Evolutionary conservation across 1,139 yeast species (phyloP).

Genomic region (Saccharomyces uvarum): DNA sequence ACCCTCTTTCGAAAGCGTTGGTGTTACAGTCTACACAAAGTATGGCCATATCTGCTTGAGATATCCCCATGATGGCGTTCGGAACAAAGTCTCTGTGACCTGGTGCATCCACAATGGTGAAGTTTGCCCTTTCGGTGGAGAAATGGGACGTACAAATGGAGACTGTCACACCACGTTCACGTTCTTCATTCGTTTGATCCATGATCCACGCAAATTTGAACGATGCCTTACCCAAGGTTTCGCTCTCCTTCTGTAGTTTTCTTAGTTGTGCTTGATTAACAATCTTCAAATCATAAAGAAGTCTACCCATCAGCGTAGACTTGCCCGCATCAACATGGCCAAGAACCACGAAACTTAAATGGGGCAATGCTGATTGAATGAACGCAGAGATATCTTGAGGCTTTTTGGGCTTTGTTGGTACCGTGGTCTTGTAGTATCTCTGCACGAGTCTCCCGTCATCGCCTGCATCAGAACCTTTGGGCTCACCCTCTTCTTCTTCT

Average conservation of each 20-base stretch:
- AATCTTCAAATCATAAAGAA: slow-evolving; percentile 72
- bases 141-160: slow-evolving; percentile 83
- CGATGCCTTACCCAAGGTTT: slow-evolving; percentile 77
- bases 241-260: slow-evolving; percentile 73
- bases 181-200: slow-evolving; percentile 92
- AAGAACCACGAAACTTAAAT: slow-evolving; percentile 71
- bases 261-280: slow-evolving; percentile 72
- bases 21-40: slow-evolving; percentile 56
- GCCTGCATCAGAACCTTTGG: slow-evolving; percentile 9
- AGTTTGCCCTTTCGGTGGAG: slow-evolving; percentile 55
- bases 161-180: slow-evolving; percentile 85
- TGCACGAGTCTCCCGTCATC: slow-evolving; percentile 8
- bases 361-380: slow-evolving; percentile 45
- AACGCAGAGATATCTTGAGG: slow-evolving; percentile 34
- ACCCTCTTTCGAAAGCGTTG: slow-evolving; percentile 88
- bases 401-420: slow-evolving; percentile 33
- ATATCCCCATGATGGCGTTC: slow-evolving; percentile 96
- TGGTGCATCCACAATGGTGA: slow-evolving; percentile 94
- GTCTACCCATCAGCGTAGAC: slow-evolving; percentile 87
- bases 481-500: slow-evolving; percentile 13
- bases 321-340: slow-evolving; percentile 99
- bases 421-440: slow-evolving; percentile 21
- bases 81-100: slow-evolving; percentile 97
- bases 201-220: slow-evolving; percentile 96
- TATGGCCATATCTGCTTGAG: slow-evolving; percentile 65